Base-by-base conservation (phyloP, 1,139 yeast species). In the Sugiyamaella neomexicana region DNA sequence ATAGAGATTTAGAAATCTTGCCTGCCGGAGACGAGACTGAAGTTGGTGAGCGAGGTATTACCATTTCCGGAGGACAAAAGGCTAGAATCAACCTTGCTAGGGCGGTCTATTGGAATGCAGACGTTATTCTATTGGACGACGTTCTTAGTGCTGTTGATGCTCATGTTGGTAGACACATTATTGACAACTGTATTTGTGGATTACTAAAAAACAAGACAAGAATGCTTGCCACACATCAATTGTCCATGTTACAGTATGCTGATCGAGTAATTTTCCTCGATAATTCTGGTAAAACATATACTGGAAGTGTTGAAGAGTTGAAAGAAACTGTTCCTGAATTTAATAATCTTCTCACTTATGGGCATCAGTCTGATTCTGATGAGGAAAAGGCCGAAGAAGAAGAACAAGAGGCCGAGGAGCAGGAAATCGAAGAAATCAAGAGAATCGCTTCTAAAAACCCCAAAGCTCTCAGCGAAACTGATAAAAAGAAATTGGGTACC, bases 131-230 rank as follows among this genome's bases (percentile, higher is more conserved):
- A 55, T 74, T 90, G 57, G 97, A 90, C 67, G 97, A 90, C 70
- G 95, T 89, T 5, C 75, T 90, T 56, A 83, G 90, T 72, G 97
- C 97, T 1, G 97, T 90, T 12, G 97, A 90, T 74, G 89, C 96
- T 7, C 83, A 88, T 65, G 97, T 89, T 25, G 96, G 96, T 43
- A 84, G 82, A 61, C 87, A 85, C 64, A 87, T 90, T 50, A 81
- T 89, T 79, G 84, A 83, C 55, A 72, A 80, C 17, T 88, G 96
- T 69, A 71, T 89, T 48, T 59, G 79, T 58, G 91, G 86, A 0
- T 61, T 81, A 49, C 68, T 89, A 62, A 69, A 71, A 45, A 72
- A 73, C 9, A 83, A 80, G 63, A 90, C 97, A 0, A 77, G 96
- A 60, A 68, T 90, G 25, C 75, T 89, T 64, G 96, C 95, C 0